Base-by-base conservation (phyloP, 139 green algal species). In the Nannochloris sp. region DNA sequence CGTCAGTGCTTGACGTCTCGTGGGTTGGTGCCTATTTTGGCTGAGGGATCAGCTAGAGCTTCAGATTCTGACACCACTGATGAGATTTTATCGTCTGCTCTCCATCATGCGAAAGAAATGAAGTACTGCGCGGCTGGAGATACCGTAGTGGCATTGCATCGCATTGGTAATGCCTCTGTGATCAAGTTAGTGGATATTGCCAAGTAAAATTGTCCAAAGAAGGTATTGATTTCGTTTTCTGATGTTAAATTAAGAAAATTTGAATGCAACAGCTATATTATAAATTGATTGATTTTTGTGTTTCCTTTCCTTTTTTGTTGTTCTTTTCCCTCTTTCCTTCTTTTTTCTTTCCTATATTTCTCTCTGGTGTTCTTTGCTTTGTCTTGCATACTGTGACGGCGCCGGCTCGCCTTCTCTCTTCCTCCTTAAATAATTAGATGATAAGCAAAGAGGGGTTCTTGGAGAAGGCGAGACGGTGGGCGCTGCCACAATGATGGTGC, bases 81-180 rank as follows among this genome's bases (percentile, higher is more conserved):
- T 55, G 83, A 87, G 56, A 87, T 90, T 35, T 67, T 90, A 29
- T 39, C 68, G 25, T 72, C 83, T 4, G 81, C 83, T 27, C 55
- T 89, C 14, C 67, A 83, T 63, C 80, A 93, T 58, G 90, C 89
- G 24, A 91, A 91, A 70, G 47, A 73, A 32, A 80, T 77, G 65
- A 64, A 60, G 38, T 92, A 90, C 77, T 93, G 87, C 71, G 67
- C 62, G 6, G 70, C 72, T 39, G 90, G 89, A 14, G 90, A 97
- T 71, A 83, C 66, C 54, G 89, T 97, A 35, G 89, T 97, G 23
- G 91, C 91, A 6, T 77, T 97, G 64, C 91, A 97, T 76, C 78
- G 91, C 44, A 97, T 97, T 59, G 91, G 91, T 53, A 93, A 95
- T 59, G 89, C 91, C 0, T 96, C 90, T 12, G 91, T 97, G 6